These are phyloP conservation scores for Umbelopsis sp. DNA, from an alignment of 192 early-diverging fungal species.

Conservation along the genomic window DNA sequence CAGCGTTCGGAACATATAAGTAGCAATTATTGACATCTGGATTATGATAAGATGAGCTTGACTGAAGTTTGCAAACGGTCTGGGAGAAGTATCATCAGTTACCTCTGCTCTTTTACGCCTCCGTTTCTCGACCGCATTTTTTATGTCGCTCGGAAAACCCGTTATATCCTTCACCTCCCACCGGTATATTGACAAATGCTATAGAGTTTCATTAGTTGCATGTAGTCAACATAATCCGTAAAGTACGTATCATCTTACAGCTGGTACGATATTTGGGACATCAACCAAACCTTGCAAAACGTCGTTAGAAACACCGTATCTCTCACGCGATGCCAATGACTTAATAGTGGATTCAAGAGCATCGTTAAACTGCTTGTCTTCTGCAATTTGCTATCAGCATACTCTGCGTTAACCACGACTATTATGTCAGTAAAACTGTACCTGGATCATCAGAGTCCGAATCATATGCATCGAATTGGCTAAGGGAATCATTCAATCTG, in stretches of 20 bases:
- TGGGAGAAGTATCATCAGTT: neutral
- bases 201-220: neutral
- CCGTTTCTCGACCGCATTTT: conserved; percentile 31
- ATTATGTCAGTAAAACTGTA: neutral
- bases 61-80: neutral
- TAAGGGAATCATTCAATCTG: conserved; percentile 27
- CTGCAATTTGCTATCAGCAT: neutral
- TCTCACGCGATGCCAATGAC: neutral
- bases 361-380: conserved; percentile 2
- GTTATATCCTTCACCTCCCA: conserved; percentile 56
- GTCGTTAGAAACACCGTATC: conserved; percentile 16
- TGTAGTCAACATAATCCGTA: neutral
- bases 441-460: conserved; percentile 4
- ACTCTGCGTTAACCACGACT: no score
- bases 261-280: neutral
- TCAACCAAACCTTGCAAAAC: neutral
- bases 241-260: no score
- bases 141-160: conserved; percentile 47
- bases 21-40: conserved; percentile 22
- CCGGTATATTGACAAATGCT: conserved; percentile 47
- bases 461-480: conserved; percentile 30
- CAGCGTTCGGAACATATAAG: neutral
- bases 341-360: conserved; percentile 4
- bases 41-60: neutral
- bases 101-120: conserved; percentile 38